These are phyloP conservation scores for Lentinula guzmanii DNA, from an alignment of 768 basidiomycete genomes.

Conservation along the genomic window DNA sequence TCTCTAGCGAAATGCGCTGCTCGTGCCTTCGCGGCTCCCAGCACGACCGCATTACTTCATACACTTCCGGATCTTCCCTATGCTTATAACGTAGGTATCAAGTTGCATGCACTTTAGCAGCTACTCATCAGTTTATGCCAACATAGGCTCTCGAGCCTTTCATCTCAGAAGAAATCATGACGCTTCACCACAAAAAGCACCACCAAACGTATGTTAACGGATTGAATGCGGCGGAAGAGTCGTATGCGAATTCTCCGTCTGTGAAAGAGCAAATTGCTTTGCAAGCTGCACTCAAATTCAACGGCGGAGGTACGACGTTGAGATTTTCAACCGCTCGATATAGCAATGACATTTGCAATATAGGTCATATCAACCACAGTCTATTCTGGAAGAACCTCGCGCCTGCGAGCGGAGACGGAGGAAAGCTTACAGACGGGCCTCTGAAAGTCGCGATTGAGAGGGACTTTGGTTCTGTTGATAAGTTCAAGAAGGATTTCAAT, in stretches of 20 bases:
- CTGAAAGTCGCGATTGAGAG: constrained; percentile 71
- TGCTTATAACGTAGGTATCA: constrained; percentile 58
- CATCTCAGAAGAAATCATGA: constrained; percentile 92
- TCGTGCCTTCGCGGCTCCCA: constrained; percentile 38
- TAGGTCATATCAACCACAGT: constrained; percentile 91
- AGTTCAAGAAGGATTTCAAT: constrained; percentile 83
- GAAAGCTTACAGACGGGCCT: constrained; percentile 56
- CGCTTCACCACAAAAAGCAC: constrained; percentile 87
- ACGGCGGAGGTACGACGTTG: constrained; percentile 72
- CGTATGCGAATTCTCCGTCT: constrained; percentile 60
- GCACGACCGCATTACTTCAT: constrained; percentile 45
- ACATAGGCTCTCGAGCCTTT: constrained; percentile 82
- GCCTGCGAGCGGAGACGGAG: constrained; percentile 58
- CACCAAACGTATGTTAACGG: constrained; percentile 93
- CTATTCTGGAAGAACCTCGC: constrained; percentile 98
- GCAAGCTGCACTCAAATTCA: constrained; percentile 93
- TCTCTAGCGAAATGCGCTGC: constrained; percentile 19
- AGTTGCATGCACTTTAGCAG: constrained; percentile 5
- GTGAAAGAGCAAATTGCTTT: constrained; percentile 76
- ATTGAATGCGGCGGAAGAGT: constrained; percentile 86
- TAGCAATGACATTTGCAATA: background rate
- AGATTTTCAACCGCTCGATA: too few relatives aligned
- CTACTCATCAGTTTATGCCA: background rate
- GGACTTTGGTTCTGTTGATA: constrained; percentile 85
- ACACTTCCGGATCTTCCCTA: constrained; percentile 80